These are phyloP conservation scores for Ajuga chamaepitys DNA, from an alignment of 257 asterid species.

Conservation along the genomic window DNA sequence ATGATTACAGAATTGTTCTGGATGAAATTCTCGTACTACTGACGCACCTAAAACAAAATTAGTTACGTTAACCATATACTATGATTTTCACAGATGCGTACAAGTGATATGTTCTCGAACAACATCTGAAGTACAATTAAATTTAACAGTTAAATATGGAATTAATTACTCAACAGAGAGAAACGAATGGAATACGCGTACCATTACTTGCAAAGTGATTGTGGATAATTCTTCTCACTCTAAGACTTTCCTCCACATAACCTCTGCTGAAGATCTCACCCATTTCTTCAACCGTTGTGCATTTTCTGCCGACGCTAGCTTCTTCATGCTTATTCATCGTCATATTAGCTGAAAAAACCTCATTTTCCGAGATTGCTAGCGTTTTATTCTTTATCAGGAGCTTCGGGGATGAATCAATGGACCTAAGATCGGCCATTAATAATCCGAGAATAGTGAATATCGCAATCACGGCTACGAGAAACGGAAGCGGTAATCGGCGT, in stretches of 20 bases:
- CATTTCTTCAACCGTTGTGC: slow-evolving; percentile 96
- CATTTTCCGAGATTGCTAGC: not conserved
- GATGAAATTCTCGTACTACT: slow-evolving; percentile 57
- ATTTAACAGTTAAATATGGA: not conserved
- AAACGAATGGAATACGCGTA: slow-evolving; percentile 4
- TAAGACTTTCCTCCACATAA: slow-evolving; percentile 49
- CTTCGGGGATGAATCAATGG: slow-evolving; percentile 46
- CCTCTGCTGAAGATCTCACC: slow-evolving; percentile 62
- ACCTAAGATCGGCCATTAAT: slow-evolving; percentile 45
- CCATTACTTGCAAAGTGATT: slow-evolving; percentile 67
- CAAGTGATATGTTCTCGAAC: not conserved
- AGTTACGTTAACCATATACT: not conserved
- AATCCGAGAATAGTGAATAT: slow-evolving; percentile 44
- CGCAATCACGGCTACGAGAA: slow-evolving; percentile 36
- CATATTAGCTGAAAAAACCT: slow-evolving; percentile 13
- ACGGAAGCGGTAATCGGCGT: slow-evolving; percentile 27
- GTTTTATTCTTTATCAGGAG: slow-evolving; percentile 23
- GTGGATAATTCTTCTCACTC: slow-evolving; percentile 52
- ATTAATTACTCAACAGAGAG: not conserved
- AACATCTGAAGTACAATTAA: not conserved
- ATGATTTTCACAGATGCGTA: not conserved
- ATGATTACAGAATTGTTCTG: slow-evolving; percentile 78
- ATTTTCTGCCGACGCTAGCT: slow-evolving; percentile 26
- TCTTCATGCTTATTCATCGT: slow-evolving; percentile 2
- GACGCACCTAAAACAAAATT: slow-evolving; percentile 56